Evolutionary conservation across 1,284 basidiomycete species (phyloP).

Genomic region (Schizophyllum amplum): DNA sequence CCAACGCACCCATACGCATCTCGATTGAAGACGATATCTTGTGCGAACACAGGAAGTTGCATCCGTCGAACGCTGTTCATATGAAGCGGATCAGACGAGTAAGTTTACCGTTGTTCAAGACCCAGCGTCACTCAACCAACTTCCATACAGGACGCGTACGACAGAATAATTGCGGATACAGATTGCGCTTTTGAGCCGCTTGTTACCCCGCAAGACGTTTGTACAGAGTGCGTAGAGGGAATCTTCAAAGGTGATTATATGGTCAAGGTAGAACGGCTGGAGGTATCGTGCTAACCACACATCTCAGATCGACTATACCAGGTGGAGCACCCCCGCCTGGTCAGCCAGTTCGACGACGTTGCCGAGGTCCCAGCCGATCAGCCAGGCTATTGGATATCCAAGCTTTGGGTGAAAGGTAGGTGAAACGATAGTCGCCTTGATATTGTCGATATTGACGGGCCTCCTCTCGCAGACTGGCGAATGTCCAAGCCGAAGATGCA

Average conservation of each 20-base stretch:
- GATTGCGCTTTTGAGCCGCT: conserved; percentile 39
- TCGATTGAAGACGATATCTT: conserved; percentile 33
- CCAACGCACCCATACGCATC: conserved; percentile 4
- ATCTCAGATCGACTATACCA: conserved; percentile 57
- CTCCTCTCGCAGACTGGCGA: conserved; percentile 52
- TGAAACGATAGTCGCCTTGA: conserved; percentile 5
- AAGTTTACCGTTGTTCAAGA: conserved; percentile 11
- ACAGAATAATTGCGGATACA: conserved; percentile 36
- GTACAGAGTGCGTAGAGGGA: conserved; percentile 46
- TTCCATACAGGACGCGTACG: conserved; percentile 31
- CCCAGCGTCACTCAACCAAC: conserved; percentile 3
- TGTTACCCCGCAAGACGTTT: conserved; percentile 45
- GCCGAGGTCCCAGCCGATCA: conserved; percentile 33
- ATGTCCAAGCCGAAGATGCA: conserved; percentile 70
- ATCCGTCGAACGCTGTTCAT: conserved; percentile 44
- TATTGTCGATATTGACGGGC: not conserved
- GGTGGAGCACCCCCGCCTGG: conserved; percentile 51
- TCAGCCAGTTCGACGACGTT: conserved; percentile 48
- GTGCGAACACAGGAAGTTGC: conserved; percentile 51
- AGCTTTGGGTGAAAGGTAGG: conserved; percentile 66
- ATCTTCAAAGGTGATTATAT: conserved; percentile 47
- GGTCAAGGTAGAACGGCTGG: conserved; percentile 8
- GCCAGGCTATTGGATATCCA: conserved; percentile 67
- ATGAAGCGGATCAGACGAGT: conserved; percentile 63
- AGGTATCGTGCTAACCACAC: not conserved